Conservation (phyloP, 306 rosid species). For the Castanea sativa region DNA sequence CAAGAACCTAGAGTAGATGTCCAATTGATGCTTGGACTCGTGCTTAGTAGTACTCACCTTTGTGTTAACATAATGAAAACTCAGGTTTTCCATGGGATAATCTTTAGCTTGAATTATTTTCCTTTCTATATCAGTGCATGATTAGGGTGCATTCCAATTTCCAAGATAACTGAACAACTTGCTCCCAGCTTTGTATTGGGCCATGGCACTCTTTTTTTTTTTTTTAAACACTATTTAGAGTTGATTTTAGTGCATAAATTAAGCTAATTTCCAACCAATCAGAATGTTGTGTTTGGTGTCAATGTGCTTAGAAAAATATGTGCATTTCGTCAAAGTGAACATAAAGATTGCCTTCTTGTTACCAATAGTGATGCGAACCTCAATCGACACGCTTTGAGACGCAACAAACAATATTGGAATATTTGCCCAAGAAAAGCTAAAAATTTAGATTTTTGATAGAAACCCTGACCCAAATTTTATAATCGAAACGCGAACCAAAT, state of each 20-base stretch:
- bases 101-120: slow-evolving; percentile 37
- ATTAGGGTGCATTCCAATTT: slow-evolving; percentile 24
- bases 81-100: slow-evolving; percentile 11
- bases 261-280: neutral
- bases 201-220: neutral
- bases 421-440: no score
- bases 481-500: no score
- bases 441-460: no score
- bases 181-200: neutral
- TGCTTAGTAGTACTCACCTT: slow-evolving; percentile 13
- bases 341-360: neutral
- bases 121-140: slow-evolving; percentile 25
- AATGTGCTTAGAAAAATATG: neutral
- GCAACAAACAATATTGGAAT: no score
- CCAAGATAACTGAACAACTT: slow-evolving; percentile 30
- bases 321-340: slow-evolving; percentile 13
- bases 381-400: no score
- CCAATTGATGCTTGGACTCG: neutral
- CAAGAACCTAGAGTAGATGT: no score
- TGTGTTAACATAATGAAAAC: slow-evolving; percentile 1
- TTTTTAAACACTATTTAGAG: neutral
- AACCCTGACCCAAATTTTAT: no score
- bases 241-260: neutral
- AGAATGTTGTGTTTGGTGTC: neutral
- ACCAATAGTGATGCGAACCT: no score